Percentiles rank a stretch among this genome's conserved stretches.
Conservation (phyloP, 1,139 yeast species). For the Magnusiomyces clavatus region DNA sequence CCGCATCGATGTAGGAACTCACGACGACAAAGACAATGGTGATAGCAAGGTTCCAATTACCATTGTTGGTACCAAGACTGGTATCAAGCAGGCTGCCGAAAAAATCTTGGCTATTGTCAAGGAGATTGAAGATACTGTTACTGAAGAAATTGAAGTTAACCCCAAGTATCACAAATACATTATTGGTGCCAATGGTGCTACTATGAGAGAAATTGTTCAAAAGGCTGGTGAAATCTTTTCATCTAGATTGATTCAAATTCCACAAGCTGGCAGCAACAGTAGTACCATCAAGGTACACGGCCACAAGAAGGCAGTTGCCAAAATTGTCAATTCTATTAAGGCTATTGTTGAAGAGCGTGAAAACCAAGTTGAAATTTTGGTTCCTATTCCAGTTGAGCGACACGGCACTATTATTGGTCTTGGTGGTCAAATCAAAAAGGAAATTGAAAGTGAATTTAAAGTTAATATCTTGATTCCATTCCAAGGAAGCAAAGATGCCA, state of each 20-base stretch:
- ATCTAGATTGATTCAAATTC: slow-evolving; percentile 61
- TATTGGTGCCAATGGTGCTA: slow-evolving; percentile 76
- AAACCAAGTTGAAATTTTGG: slow-evolving; percentile 47
- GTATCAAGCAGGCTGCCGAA: slow-evolving; percentile 66
- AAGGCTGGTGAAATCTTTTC: slow-evolving; percentile 58
- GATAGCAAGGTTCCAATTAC: slow-evolving; percentile 44
- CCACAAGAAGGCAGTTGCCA: slow-evolving; percentile 63
- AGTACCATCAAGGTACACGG: slow-evolving; percentile 65
- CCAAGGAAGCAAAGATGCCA: slow-evolving; percentile 39
- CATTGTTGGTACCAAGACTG: slow-evolving; percentile 72
- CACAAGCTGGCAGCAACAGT: slow-evolving; percentile 56
- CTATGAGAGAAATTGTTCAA: slow-evolving; percentile 63
- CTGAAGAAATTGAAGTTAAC: slow-evolving; percentile 59
- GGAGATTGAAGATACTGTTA: slow-evolving; percentile 59
- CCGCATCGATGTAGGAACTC: slow-evolving; percentile 56
- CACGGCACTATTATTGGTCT: slow-evolving; percentile 78
- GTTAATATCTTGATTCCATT: slow-evolving; percentile 64
- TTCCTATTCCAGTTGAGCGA: slow-evolving; percentile 63
- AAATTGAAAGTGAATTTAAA: slow-evolving; percentile 60
- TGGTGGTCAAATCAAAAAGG: slow-evolving; percentile 67
- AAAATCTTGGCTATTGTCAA: slow-evolving; percentile 57
- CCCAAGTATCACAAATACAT: slow-evolving; percentile 72
- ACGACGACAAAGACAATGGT: slow-evolving; percentile 23
- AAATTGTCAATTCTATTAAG: slow-evolving; percentile 57
- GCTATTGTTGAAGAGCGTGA: slow-evolving; percentile 60